Evolutionary conservation across 345 rosid genomes (phyloP), one percentile per base, ranked within the genome.

Genomic region (Salix caprea): DNA sequence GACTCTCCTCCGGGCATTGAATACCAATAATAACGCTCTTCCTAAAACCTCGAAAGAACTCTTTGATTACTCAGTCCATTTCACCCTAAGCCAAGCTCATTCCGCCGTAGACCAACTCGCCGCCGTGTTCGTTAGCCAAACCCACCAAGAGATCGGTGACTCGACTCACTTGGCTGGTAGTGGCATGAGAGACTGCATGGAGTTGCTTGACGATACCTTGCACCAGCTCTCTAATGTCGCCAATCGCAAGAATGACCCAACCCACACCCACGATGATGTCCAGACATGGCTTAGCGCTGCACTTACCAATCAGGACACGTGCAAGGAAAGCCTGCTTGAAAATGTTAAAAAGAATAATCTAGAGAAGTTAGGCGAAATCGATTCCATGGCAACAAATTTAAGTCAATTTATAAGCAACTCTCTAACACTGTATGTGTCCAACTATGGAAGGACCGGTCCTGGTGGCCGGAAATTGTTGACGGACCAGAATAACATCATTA

Each of bases 271-370:
- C 3, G 68, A 75, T 23, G 89, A 89, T 71, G 82, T 87, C 30
- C 88, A 82, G 11, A 89, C 92, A 36, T 87, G 89, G 89, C 87
- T 89, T 40, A 87, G 88, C 42, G 89, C 92, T 18, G 76, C 89
- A 2, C 79, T 89, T 23, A 89, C 92, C 14, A 87, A 89, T 50
- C 90, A 87, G 83, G 82, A 84, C 5, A 89, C 90, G 2, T 89
- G 90, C 75, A 62, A 82, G 15, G 81, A 86, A 7, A 84, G 92
- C 72, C 84, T 89, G 28, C 78, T 46, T 32, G 40, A 76, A 26
- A 66, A 73, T 16, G 70, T 66, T 7, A 80, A 76, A 4, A 5
- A 72, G 28, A 34, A 28, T 11, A 4, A 74, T 40, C 21, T 52
- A 65, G 65, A 76, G 36, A 74, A 77, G 32, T 72, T 48, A 21